These are phyloP conservation scores for Chytriomyces sp. DNA, from an alignment of 192 early-diverging fungal species.

Conservation along the genomic window DNA sequence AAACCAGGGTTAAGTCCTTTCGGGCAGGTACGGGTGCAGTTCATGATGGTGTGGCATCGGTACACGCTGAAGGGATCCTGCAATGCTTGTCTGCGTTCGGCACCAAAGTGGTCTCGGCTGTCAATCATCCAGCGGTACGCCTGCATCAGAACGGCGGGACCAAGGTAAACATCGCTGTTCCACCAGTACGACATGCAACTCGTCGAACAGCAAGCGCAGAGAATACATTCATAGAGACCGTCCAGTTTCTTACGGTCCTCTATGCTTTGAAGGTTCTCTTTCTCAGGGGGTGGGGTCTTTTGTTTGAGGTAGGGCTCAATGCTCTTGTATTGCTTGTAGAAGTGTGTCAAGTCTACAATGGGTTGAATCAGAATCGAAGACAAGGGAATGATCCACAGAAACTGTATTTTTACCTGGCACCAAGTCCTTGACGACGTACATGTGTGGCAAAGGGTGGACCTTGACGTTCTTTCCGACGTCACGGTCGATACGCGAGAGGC, in stretches of 20 bases:
- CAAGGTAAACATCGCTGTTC: conserved; percentile 86
- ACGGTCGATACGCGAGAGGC: conserved; percentile 84
- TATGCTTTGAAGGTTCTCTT: conserved; percentile 92
- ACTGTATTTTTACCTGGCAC: conserved; percentile 61
- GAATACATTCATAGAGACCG: conserved; percentile 93
- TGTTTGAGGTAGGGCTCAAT: conserved; percentile 97
- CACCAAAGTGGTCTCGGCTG: conserved; percentile 88
- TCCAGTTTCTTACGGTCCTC: conserved; percentile 83
- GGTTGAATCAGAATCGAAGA: no score
- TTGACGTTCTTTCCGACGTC: conserved; percentile 64
- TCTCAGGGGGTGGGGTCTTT: conserved; percentile 66
- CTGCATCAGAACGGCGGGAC: conserved; percentile 94
- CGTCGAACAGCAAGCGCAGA: conserved; percentile 97
- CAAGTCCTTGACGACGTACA: conserved; percentile 96
- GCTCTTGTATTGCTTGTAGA: conserved; percentile 97
- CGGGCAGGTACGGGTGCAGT: conserved; percentile 96
- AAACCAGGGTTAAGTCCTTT: conserved; percentile 97
- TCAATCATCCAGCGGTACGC: conserved; percentile 99
- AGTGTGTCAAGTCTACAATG: conserved; percentile 91
- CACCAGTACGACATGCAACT: conserved; percentile 97
- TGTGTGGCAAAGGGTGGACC: conserved; percentile 97
- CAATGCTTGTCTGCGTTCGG: conserved; percentile 80
- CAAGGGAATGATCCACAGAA: no score
- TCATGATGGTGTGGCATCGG: conserved; percentile 99
- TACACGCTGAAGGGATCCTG: conserved; percentile 97